These are phyloP conservation scores for Umbilicaria muhlenbergii DNA, from an alignment of 495 filamentous ascomycete genomes.

Conservation along the genomic window DNA sequence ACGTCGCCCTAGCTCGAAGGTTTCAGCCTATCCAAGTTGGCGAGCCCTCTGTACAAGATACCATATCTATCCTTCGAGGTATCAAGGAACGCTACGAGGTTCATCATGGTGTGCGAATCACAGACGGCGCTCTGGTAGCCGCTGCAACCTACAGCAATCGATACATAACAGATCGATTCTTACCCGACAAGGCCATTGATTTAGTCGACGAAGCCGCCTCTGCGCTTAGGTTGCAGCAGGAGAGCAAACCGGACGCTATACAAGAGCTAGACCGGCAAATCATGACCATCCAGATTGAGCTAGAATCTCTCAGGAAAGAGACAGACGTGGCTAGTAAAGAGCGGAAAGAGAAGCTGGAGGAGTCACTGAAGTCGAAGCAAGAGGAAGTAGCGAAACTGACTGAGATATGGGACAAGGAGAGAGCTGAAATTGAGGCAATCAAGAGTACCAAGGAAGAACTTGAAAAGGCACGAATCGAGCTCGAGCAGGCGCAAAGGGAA, in stretches of 20 bases:
- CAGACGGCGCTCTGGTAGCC: slow-evolving; percentile 79
- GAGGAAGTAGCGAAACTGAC: slow-evolving; percentile 51
- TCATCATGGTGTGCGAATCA: slow-evolving; percentile 84
- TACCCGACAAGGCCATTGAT: slow-evolving; percentile 95
- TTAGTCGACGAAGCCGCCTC: slow-evolving; percentile 92
- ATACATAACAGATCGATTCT: slow-evolving; percentile 90
- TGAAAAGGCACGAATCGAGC: slow-evolving; percentile 67
- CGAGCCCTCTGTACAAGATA: slow-evolving; percentile 81
- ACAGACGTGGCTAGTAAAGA: slow-evolving; percentile 78
- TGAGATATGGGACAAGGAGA: slow-evolving; percentile 80
- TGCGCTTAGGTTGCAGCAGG: slow-evolving; percentile 78
- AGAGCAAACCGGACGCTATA: slow-evolving; percentile 91
- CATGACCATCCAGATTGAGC: slow-evolving; percentile 92
- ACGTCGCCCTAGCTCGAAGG: slow-evolving; percentile 77
- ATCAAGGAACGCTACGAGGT: slow-evolving; percentile 97
- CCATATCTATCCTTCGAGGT: slow-evolving; percentile 87
- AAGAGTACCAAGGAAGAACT: slow-evolving; percentile 75
- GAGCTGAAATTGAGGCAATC: slow-evolving; percentile 63
- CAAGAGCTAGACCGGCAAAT: slow-evolving; percentile 82
- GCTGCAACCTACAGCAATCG: slow-evolving; percentile 87
- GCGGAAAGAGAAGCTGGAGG: slow-evolving; percentile 71
- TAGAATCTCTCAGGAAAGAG: slow-evolving; percentile 91
- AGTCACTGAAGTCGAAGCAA: slow-evolving; percentile 55
- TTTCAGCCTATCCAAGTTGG: slow-evolving; percentile 88
- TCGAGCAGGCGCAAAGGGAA: slow-evolving; percentile 75